These are phyloP conservation scores for Xylariales sp. DNA, from an alignment of 2,329 filamentous ascomycete species.

Conservation along the genomic window DNA sequence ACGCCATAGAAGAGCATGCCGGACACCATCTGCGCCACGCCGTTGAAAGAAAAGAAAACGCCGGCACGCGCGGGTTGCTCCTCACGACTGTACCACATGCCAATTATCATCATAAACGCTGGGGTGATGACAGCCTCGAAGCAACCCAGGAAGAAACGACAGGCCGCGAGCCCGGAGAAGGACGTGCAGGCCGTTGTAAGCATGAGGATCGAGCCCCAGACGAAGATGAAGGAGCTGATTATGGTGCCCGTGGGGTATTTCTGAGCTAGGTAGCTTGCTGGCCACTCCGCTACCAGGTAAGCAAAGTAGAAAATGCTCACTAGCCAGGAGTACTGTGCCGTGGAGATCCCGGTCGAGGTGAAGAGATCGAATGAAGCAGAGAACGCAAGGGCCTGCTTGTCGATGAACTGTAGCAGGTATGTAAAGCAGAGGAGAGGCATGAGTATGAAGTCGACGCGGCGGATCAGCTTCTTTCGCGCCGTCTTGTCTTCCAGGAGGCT, in stretches of 20 bases:
- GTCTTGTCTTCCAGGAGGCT: conserved; percentile 38
- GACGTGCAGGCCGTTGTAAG: conserved; percentile 33
- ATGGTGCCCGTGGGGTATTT: conserved; percentile 30
- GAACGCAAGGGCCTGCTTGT: conserved; percentile 51
- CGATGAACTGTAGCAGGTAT: conserved; percentile 49
- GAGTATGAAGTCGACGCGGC: conserved; percentile 44
- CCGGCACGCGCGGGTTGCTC: conserved; percentile 43
- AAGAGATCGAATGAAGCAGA: conserved; percentile 53
- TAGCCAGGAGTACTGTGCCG: conserved; percentile 48
- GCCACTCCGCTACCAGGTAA: conserved; percentile 21
- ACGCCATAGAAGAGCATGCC: conserved; percentile 32
- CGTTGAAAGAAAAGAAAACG: conserved; percentile 35
- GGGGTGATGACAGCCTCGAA: conserved; percentile 45
- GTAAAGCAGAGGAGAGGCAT: conserved; percentile 48
- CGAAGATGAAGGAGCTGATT: conserved; percentile 24
- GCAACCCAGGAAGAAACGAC: conserved; percentile 39
- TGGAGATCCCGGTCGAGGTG: conserved; percentile 39
- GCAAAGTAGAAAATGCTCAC: conserved; percentile 53
- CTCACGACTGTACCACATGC: conserved; percentile 42
- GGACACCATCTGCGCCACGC: conserved; percentile 30
- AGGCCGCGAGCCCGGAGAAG: conserved; percentile 37
- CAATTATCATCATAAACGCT: conserved; percentile 45
- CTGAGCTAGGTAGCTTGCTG: conserved; percentile 28
- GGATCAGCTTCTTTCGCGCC: conserved; percentile 23
- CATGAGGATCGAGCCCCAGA: conserved; percentile 35